Percentiles rank a stretch among this genome's conserved stretches.
Evolutionary conservation across 352 stramenopile genomes (phyloP).

Genomic region (Globisporangium cystogenes): DNA sequence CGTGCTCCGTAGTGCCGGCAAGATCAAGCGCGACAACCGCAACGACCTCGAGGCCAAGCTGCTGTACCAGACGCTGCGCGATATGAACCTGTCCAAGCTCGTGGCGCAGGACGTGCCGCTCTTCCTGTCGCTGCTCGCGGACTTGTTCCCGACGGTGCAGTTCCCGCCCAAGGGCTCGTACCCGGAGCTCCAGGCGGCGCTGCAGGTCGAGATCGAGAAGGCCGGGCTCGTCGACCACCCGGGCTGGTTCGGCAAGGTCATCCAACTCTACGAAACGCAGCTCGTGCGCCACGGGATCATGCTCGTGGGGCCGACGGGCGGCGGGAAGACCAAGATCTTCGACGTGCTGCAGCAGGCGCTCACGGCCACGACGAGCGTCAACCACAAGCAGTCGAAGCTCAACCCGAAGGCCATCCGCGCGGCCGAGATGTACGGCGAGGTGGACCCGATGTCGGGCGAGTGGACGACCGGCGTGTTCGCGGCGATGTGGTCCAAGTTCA

Average conservation of each 20-base stretch:
- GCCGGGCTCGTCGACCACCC: conserved; percentile 86
- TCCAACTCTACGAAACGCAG: conserved; percentile 98
- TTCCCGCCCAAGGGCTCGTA: conserved; percentile 94
- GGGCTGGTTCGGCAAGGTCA: conserved; percentile 94
- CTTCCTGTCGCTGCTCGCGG: conserved; percentile 94
- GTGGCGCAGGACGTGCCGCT: conserved; percentile 97
- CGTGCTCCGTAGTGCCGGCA: conserved; percentile 83
- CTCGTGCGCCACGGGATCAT: conserved; percentile 98
- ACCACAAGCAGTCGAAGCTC: conserved; percentile 95
- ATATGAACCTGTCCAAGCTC: conserved; percentile 99
- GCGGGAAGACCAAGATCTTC: conserved; percentile 98
- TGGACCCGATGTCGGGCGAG: conserved; percentile 94
- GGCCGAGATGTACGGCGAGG: conserved; percentile 98
- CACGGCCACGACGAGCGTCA: conserved; percentile 88
- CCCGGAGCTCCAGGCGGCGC: conserved; percentile 90
- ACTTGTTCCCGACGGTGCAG: conserved; percentile 94
- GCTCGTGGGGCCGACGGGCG: conserved; percentile 96
- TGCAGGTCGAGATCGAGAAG: conserved; percentile 89
- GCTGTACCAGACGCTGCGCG: conserved; percentile 87
- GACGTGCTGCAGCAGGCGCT: conserved; percentile 93
- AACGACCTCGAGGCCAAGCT: conserved; percentile 87
- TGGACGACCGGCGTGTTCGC: conserved; percentile 98
- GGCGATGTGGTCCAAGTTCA: conserved; percentile 98
- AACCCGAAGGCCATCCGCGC: conserved; percentile 98
- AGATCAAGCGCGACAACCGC: conserved; percentile 89